Evolutionary conservation across 305 asterid species (phyloP).

Genomic region (Fraxinus dipetala): DNA sequence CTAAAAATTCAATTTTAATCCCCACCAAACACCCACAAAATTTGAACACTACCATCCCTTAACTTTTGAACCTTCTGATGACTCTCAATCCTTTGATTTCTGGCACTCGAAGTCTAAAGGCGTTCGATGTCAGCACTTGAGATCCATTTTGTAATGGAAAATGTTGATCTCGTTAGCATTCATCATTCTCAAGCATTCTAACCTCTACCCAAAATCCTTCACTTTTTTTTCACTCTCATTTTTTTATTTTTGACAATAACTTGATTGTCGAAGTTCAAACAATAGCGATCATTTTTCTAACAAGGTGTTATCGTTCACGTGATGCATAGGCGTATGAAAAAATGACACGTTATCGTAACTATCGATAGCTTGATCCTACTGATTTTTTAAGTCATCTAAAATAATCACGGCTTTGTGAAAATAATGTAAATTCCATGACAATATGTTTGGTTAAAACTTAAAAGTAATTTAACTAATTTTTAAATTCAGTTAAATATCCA

Average conservation of each 20-base stretch:
- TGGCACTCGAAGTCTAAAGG: neutral
- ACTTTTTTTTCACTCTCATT: neutral
- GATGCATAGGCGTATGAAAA: neutral
- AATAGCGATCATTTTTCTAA: no score
- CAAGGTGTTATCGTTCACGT: no score
- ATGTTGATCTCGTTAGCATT: neutral
- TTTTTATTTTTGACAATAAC: no score
- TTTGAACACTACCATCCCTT: no score
- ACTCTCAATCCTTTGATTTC: no score
- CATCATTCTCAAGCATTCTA: neutral
- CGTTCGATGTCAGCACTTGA: neutral
- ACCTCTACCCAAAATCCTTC: neutral
- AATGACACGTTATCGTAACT: neutral
- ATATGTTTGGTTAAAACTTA: neutral
- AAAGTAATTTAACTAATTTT: no score
- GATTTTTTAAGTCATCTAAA: neutral
- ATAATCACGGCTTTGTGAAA: neutral
- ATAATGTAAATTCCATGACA: neutral
- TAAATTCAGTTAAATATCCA: neutral
- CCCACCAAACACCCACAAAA: no score
- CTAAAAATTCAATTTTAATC: no score
- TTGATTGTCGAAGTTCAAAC: no score
- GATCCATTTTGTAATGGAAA: neutral
- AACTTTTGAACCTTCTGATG: neutral
- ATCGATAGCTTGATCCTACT: neutral